Evolutionary conservation across 148 eudicot genomes (phyloP).

Genomic region (Agrostemma githago): DNA sequence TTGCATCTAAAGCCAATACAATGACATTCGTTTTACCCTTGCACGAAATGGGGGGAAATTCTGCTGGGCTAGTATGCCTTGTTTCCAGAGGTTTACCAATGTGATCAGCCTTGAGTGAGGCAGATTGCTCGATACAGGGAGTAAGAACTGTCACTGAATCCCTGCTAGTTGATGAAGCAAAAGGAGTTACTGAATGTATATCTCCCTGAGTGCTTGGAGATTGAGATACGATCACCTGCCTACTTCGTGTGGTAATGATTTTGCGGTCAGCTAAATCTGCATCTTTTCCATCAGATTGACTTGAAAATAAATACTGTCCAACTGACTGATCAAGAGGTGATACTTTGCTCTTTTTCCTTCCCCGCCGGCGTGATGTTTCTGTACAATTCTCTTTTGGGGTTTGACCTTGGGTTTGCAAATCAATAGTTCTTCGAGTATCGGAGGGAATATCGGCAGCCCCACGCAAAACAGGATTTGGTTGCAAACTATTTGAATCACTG

Average conservation of each 20-base stretch:
- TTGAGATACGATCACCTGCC: constrained; percentile 30
- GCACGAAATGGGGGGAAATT: constrained; percentile 30
- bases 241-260: constrained; percentile 36
- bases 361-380: constrained; percentile 61
- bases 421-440: constrained; percentile 20
- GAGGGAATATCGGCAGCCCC: constrained; percentile 29
- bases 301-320: constrained; percentile 33
- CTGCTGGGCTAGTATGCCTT: constrained; percentile 22
- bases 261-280: constrained; percentile 37
- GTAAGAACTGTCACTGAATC: constrained; percentile 14
- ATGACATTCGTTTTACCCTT: constrained; percentile 32
- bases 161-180: constrained; percentile 10
- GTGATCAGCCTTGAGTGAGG: constrained; percentile 15
- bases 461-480: constrained; percentile 19
- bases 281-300: constrained; percentile 32
- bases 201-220: constrained; percentile 20
- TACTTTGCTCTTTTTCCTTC: constrained; percentile 45
- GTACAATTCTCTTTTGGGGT: constrained; percentile 38
- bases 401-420: constrained; percentile 38
- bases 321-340: constrained; percentile 26
- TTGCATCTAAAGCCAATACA: constrained; percentile 40
- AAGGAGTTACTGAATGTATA: constrained; percentile 1
- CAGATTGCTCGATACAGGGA: constrained; percentile 15
- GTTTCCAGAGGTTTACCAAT: constrained; percentile 9
- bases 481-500: constrained; percentile 19